These are phyloP conservation scores for Geranomyces michiganensis DNA, from an alignment of 192 early-diverging fungal species.

Conservation along the genomic window DNA sequence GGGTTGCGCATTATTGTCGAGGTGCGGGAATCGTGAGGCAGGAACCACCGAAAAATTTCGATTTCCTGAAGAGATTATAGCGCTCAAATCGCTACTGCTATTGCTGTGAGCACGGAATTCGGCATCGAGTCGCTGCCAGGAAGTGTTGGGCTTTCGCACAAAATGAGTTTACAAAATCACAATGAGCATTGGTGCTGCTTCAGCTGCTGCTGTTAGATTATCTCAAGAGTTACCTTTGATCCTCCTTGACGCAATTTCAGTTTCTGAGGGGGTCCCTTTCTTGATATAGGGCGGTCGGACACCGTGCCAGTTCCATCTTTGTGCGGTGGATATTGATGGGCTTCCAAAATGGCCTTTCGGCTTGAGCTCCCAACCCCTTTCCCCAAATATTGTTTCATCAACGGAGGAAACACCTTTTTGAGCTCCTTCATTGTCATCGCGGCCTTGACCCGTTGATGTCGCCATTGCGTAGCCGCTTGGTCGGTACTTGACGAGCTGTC, in stretches of 20 bases:
- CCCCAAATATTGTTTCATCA: conserved; percentile 33
- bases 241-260: background rate
- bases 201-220: background rate
- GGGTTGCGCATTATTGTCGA: background rate
- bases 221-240: background rate
- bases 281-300: background rate
- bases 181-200: background rate
- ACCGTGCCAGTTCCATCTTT: background rate
- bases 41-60: background rate
- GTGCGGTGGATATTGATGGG: background rate
- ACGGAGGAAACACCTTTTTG: conserved; percentile 42
- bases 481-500: background rate
- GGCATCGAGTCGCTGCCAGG: conserved; percentile 19
- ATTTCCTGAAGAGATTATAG: background rate
- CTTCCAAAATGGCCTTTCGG: background rate
- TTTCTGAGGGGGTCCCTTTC: background rate
- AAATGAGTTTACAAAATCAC: background rate
- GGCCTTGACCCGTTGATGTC: conserved; percentile 37
- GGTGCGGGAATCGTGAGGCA: background rate
- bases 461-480: conserved; percentile 30
- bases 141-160: background rate
- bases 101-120: conserved; percentile 15
- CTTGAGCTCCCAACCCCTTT: background rate
- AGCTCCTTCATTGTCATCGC: conserved; percentile 46
- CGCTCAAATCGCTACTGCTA: background rate